These are phyloP conservation scores for Eucalyptus guilfoylei DNA, from an alignment of 345 rosid species.

Conservation along the genomic window DNA sequence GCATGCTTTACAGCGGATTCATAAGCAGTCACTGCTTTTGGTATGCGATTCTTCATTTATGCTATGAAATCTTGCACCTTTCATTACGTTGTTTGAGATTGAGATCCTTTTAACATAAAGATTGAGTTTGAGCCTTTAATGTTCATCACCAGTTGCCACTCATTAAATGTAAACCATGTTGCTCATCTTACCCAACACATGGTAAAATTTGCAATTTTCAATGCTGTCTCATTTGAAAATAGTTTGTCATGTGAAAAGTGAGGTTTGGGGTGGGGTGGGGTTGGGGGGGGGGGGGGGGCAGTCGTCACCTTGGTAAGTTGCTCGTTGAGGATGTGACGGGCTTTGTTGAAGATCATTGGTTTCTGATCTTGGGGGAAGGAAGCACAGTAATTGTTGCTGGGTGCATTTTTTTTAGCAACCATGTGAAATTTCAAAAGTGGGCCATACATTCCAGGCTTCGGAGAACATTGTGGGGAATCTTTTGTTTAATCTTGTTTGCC, in stretches of 20 bases:
- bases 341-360: background rate
- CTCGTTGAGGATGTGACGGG: background rate
- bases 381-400: background rate
- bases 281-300: no score
- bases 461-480: background rate
- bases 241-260: background rate
- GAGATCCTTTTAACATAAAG: background rate
- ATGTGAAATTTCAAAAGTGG: background rate
- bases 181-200: background rate
- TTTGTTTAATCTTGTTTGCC: background rate
- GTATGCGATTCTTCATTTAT: slow-evolving; percentile 28
- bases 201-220: background rate
- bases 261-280: background rate
- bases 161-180: background rate
- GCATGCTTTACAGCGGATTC: slow-evolving; percentile 96
- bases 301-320: background rate
- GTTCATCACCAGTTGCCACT: background rate
- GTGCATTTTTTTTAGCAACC: background rate
- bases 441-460: background rate
- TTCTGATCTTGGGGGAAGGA: background rate
- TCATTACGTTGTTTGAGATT: background rate
- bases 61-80: background rate
- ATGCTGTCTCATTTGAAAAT: background rate
- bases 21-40: slow-evolving; percentile 93
- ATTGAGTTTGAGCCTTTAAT: background rate